A percentile compares a stretch with the other conserved stretches of the same genome.
Conservation (phyloP, 2,329 filamentous ascomycete species). For the Paramyrothecium sp. region DNA sequence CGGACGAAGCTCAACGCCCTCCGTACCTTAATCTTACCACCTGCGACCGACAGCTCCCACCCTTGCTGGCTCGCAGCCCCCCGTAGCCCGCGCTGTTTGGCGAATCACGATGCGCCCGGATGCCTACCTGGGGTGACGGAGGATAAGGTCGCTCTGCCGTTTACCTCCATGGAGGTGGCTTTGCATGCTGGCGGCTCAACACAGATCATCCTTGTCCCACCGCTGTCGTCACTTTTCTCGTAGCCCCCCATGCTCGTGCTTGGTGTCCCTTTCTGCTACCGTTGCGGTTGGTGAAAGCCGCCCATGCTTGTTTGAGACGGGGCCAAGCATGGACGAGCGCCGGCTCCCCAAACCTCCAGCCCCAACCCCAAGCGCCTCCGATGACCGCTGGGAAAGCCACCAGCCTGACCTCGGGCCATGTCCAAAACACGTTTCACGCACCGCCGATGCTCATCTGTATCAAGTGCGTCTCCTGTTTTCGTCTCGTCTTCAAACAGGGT, state of each 20-base stretch:
- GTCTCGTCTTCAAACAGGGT: slow-evolving; percentile 1
- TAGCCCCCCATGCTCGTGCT: not conserved
- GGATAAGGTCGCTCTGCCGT: not conserved
- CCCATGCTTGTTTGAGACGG: not conserved
- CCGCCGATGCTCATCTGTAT: slow-evolving; percentile 1
- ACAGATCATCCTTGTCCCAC: no score
- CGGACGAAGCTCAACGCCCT: not conserved
- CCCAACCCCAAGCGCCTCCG: not conserved
- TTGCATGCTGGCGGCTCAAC: no score
- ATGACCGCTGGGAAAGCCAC: not conserved
- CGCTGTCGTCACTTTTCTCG: not conserved
- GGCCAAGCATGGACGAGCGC: not conserved
- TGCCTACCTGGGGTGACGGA: not conserved
- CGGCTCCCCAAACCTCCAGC: not conserved
- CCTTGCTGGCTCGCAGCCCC: not conserved
- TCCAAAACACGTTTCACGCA: slow-evolving; percentile 5
- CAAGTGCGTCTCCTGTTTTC: not conserved
- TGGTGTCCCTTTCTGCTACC: not conserved
- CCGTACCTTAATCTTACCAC: not conserved
- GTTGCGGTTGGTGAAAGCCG: not conserved
- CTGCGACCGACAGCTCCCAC: no score
- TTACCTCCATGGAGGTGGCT: no score
- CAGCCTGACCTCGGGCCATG: not conserved
- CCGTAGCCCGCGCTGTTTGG: not conserved
- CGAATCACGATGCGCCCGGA: not conserved